Conservation (phyloP, 2,329 filamentous ascomycete species). For the Colletotrichum simmondsii region DNA sequence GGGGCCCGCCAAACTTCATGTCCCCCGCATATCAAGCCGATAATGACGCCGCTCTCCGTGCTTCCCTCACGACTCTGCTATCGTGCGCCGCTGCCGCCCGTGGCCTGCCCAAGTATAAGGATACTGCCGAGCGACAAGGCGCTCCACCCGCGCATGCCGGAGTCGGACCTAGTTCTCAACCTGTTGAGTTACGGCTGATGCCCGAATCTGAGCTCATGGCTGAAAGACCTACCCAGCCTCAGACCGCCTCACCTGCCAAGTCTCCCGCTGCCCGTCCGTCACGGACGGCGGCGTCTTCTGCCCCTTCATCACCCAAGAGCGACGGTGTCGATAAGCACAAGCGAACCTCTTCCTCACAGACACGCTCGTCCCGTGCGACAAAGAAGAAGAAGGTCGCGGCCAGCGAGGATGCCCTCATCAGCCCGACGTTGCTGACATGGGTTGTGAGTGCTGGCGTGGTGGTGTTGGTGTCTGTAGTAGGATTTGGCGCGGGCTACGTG, state of each 20-base stretch:
- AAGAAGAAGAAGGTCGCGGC: slow-evolving; percentile 69
- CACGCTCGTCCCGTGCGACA: slow-evolving; percentile 53
- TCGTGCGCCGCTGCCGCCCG: slow-evolving; percentile 95
- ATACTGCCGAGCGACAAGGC: slow-evolving; percentile 46
- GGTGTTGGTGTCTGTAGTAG: slow-evolving; percentile 74
- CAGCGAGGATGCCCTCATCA: slow-evolving; percentile 56
- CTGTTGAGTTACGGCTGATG: slow-evolving; percentile 68
- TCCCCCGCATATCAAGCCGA: slow-evolving; percentile 83
- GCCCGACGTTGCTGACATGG: slow-evolving; percentile 72
- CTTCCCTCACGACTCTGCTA: slow-evolving; percentile 92
- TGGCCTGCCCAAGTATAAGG: slow-evolving; percentile 75
- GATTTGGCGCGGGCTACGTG: slow-evolving; percentile 76
- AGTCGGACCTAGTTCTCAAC: slow-evolving; percentile 60
- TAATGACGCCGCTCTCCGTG: slow-evolving; percentile 91
- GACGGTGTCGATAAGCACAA: slow-evolving; percentile 58
- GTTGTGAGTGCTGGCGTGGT: slow-evolving; percentile 75
- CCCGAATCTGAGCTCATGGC: slow-evolving; percentile 69
- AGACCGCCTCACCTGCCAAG: slow-evolving; percentile 31
- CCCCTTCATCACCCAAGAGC: slow-evolving; percentile 32
- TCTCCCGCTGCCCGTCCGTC: slow-evolving; percentile 43
- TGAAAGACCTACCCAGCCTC: slow-evolving; percentile 40
- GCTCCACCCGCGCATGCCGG: slow-evolving; percentile 47
- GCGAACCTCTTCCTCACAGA: slow-evolving; percentile 50
- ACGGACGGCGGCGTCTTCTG: slow-evolving; percentile 36
- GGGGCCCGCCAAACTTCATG: slow-evolving; percentile 69